Evolutionary conservation across 2,329 filamentous ascomycete species (phyloP).

Genomic region (Exophiala viscosa): DNA sequence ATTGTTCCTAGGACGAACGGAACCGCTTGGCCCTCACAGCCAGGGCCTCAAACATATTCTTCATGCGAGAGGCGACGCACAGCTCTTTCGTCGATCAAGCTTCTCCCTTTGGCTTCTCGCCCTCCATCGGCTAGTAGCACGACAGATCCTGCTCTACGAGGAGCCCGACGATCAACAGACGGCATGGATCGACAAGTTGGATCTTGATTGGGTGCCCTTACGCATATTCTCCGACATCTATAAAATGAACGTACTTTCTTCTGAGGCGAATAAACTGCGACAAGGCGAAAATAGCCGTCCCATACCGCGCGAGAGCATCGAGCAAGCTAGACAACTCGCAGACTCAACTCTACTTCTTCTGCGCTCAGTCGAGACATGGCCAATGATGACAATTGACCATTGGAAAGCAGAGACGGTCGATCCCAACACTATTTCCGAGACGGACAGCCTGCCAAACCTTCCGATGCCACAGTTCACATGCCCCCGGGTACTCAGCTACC

Average conservation of each 20-base stretch:
- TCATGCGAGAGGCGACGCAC: constrained; percentile 6
- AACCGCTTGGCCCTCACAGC: constrained; percentile 12
- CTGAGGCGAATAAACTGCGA: constrained; percentile 3
- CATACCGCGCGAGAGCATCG: background rate
- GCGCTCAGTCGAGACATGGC: constrained; percentile 5
- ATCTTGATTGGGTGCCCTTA: background rate
- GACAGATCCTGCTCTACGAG: constrained; percentile 16
- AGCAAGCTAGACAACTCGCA: background rate
- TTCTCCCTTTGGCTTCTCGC: constrained; percentile 13
- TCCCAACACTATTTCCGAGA: background rate
- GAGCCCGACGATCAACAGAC: constrained; percentile 7
- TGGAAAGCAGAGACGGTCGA: constrained; percentile 4
- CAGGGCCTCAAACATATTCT: constrained; percentile 9
- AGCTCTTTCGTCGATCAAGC: constrained; percentile 6
- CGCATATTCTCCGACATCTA: constrained; percentile 9
- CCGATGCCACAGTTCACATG: background rate
- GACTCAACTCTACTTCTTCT: constrained; percentile 1
- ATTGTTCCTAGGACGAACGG: constrained; percentile 9
- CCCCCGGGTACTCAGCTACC: constrained; percentile 7
- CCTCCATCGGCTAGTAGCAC: constrained; percentile 8
- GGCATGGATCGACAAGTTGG: constrained; percentile 8
- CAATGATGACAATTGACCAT: background rate
- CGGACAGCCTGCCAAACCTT: background rate
- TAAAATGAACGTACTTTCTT: constrained; percentile 4
- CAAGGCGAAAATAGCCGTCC: background rate